Evolutionary conservation across 345 rosid genomes (phyloP), one percentile per base, ranked within the genome.

Genomic region (Excoecaria agallocha): DNA sequence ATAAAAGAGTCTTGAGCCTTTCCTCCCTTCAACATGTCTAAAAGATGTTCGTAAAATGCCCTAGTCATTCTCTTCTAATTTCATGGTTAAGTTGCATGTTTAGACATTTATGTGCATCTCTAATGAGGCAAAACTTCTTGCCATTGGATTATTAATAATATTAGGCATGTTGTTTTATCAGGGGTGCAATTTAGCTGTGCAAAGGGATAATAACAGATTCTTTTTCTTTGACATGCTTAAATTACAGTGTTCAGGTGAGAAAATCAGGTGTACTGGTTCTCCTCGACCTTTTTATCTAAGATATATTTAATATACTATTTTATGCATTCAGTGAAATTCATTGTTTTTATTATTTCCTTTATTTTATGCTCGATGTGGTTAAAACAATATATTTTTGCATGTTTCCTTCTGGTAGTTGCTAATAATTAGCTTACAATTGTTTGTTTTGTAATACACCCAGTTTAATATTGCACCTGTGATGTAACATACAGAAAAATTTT

Each of bases 151-250:
- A 8, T 43, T 68, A 16, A 56, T 75, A 16, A 45, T 59, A 46
- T 77, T 59, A 41, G 59, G 5, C 16, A 39, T 57, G 38, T 22
- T 74, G 35, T 45, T 78, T 75, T 58, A 6, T 52, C 72, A 92
- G 98, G 98, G 98, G 69, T 94, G 97, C 88, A 94, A 87, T 79
- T 80, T 94, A 72, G 78, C 61, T 8, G 72, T 87, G 2, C 98
- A 87, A 17, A 89, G 85, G 82, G 82, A 89, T 17, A 82, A 79
- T 17, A 78, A 79, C 54, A 84, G 93, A 75, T 85, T 94, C 72
- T 70, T 89, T 66, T 94, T 90, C 88, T 77, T 89, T 41, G 95
- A 92, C 76, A 86, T 87, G 97, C 91, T 86, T 46, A 85, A 43
- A 78, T 72, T 85, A 57, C 85, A 84, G 67, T 87, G 83, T 37